phyloP scores from a whole-genome alignment of 192 early-diverging fungal species.

The Linnemannia schmuckeri region DNA sequence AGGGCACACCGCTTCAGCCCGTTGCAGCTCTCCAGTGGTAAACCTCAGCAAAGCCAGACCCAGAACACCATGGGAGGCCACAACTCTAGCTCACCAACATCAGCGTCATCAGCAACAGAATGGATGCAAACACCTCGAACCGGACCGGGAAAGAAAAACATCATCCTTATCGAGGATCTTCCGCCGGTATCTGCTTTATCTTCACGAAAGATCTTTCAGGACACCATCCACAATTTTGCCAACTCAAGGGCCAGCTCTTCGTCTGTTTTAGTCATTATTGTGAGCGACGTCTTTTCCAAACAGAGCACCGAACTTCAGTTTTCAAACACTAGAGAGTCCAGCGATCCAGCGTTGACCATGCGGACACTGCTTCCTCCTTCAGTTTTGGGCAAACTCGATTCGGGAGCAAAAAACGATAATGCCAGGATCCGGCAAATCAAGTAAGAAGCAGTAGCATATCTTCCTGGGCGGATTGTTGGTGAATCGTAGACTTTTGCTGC shows the following conservation, averaged over 20 bases:
- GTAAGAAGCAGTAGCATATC: not conserved
- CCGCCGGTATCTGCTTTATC: slow-evolving; percentile 65
- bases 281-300: slow-evolving; percentile 52
- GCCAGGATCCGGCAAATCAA: slow-evolving; percentile 47
- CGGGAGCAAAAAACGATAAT: slow-evolving; percentile 15
- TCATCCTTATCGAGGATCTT: slow-evolving; percentile 73
- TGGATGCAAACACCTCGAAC: not conserved
- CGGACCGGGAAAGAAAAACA: slow-evolving; percentile 27
- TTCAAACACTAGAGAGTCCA: slow-evolving; percentile 27
- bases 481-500: not conserved
- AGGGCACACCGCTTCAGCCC: slow-evolving; percentile 66
- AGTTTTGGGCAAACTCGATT: slow-evolving; percentile 38
- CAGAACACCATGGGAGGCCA: not conserved
- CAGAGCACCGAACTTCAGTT: slow-evolving; percentile 50
- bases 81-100: not conserved
- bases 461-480: not conserved
- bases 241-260: slow-evolving; percentile 23
- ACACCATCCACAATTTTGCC: slow-evolving; percentile 62
- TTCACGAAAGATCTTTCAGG: slow-evolving; percentile 65
- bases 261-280: slow-evolving; percentile 47
- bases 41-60: not conserved
- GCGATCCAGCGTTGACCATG: slow-evolving; percentile 33
- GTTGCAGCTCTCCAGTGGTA: slow-evolving; percentile 16
- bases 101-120: not conserved
- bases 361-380: slow-evolving; percentile 30